Conservation (phyloP, 768 basidiomycete species). For the Tricholoma matsutake region DNA sequence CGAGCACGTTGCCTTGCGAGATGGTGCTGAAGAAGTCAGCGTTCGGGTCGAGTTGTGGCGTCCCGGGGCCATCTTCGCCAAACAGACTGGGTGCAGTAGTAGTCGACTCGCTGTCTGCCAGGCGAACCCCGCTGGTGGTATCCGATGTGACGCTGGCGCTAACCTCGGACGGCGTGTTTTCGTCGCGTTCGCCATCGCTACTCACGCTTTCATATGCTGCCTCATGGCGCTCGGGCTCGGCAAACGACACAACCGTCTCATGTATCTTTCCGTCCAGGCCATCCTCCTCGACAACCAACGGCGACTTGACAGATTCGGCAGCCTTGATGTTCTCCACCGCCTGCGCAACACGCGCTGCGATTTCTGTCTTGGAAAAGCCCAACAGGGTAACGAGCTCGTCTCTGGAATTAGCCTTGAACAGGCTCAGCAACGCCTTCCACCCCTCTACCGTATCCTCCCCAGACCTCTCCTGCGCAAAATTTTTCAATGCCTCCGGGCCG, state of each 20-base stretch:
- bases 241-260: slow-evolving; percentile 82
- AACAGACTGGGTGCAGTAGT: slow-evolving; percentile 88
- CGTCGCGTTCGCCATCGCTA: slow-evolving; percentile 35
- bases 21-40: slow-evolving; percentile 87
- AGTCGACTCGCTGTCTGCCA: slow-evolving; percentile 70
- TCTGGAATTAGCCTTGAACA: slow-evolving; percentile 87
- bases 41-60: slow-evolving; percentile 61
- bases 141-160: slow-evolving; percentile 65
- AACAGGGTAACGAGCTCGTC: slow-evolving; percentile 88
- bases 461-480: slow-evolving; percentile 65
- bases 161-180: slow-evolving; percentile 73
- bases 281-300: slow-evolving; percentile 36
- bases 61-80: slow-evolving; percentile 72
- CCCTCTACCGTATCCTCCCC: slow-evolving; percentile 34
- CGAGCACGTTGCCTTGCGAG: slow-evolving; percentile 47
- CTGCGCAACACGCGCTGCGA: slow-evolving; percentile 73
- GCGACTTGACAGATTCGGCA: slow-evolving; percentile 31
- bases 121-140: slow-evolving; percentile 49
- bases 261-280: slow-evolving; percentile 43
- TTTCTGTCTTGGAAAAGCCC: slow-evolving; percentile 89
- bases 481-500: slow-evolving; percentile 44
- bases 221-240: slow-evolving; percentile 63
- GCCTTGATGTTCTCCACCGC: slow-evolving; percentile 75
- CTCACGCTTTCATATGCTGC: slow-evolving; percentile 27
- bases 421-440: slow-evolving; percentile 86